Conservation (phyloP, 177 flowering plant genomes). For the Vitis hybrid region DNA sequence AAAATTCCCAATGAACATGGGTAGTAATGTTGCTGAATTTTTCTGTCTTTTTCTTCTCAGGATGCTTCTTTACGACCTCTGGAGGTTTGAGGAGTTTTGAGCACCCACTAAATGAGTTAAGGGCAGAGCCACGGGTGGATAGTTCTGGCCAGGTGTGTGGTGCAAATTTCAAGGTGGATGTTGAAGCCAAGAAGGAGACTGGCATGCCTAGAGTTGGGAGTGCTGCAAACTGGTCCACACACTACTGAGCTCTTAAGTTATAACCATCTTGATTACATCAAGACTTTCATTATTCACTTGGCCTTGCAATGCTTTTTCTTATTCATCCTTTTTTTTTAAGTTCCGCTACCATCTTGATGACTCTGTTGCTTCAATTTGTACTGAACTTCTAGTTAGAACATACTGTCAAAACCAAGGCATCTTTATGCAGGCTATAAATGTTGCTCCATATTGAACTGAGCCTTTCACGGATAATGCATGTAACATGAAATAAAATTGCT, state of each 20-base stretch:
- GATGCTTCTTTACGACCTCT: slow-evolving; percentile 87
- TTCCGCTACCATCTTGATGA: not conserved
- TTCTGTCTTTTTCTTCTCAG: slow-evolving; percentile 31
- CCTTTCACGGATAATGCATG: not conserved
- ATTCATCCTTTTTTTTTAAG: not conserved
- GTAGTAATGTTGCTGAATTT: not conserved
- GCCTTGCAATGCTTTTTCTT: not conserved
- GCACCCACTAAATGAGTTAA: slow-evolving; percentile 86
- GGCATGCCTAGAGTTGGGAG: slow-evolving; percentile 96
- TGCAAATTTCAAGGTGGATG: slow-evolving; percentile 78
- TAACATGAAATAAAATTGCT: slow-evolving; percentile 13
- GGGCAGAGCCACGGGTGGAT: slow-evolving; percentile 91
- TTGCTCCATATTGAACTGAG: slow-evolving; percentile 8
- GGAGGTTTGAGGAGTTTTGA: slow-evolving; percentile 89
- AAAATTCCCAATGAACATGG: no score
- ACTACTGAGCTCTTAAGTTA: slow-evolving; percentile 37
- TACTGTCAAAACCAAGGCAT: not conserved
- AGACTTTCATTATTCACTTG: slow-evolving; percentile 18
- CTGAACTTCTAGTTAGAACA: not conserved
- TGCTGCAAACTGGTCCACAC: slow-evolving; percentile 85
- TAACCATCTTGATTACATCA: slow-evolving; percentile 2
- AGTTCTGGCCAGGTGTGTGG: slow-evolving; percentile 96
- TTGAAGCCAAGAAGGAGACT: slow-evolving; percentile 54
- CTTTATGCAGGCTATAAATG: slow-evolving; percentile 10
- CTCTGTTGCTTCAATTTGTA: not conserved